Evolutionary conservation across 495 filamentous ascomycete species (phyloP).

Genomic region (Neurospora sp.): DNA sequence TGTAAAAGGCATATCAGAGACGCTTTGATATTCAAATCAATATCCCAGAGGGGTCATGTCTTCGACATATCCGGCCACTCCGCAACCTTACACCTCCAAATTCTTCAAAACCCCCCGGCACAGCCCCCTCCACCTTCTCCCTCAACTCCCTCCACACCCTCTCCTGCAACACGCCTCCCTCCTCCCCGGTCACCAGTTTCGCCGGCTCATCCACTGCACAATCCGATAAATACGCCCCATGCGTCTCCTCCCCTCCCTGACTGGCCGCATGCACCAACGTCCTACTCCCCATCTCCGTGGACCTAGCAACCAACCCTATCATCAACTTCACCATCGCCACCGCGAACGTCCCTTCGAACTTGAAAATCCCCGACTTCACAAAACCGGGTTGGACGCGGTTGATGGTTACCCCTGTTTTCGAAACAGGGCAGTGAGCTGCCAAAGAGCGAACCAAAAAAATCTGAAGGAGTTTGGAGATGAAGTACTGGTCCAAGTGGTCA

Average conservation of each 20-base stretch:
- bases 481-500: conserved; percentile 17
- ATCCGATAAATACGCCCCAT: conserved; percentile 36
- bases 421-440: conserved; percentile 1
- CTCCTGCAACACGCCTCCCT: neutral
- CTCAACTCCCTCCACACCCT: conserved; percentile 45
- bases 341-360: neutral
- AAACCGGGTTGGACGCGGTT: conserved; percentile 7
- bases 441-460: conserved; percentile 29
- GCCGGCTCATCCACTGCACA: conserved; percentile 10
- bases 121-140: conserved; percentile 36
- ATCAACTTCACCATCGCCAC: conserved; percentile 12
- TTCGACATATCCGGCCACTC: neutral
- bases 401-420: neutral
- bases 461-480: conserved; percentile 32
- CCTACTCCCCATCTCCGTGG: conserved; percentile 33
- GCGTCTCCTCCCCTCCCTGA: conserved; percentile 23
- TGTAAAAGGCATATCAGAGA: neutral
- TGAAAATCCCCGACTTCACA: neutral
- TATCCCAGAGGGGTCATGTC: fast-evolving
- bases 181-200: neutral
- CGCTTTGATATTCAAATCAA: fast-evolving
- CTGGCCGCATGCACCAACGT: conserved; percentile 29
- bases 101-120: conserved; percentile 15
- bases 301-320: conserved; percentile 21
- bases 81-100: neutral